Conservation (phyloP, 2,329 filamentous ascomycete genomes). For the Aureobasidium sp. region DNA sequence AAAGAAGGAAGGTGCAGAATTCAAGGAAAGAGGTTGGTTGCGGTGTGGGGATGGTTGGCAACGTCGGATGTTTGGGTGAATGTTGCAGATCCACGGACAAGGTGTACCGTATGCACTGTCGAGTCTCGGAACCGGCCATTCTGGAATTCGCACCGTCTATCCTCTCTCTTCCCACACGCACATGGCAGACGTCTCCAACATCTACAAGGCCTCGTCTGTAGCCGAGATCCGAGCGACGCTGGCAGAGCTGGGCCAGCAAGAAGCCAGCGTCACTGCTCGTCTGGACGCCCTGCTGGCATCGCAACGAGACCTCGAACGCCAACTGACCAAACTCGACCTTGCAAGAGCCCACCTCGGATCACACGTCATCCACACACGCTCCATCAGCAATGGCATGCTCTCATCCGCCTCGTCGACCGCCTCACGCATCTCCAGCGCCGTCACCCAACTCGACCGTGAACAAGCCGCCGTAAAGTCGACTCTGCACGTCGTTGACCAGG, state of each 20-base stretch:
- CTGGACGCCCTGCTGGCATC: constrained; percentile 72
- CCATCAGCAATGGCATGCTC: constrained; percentile 86
- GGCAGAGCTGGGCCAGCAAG: constrained; percentile 65
- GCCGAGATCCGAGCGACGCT: constrained; percentile 75
- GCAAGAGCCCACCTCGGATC: constrained; percentile 81
- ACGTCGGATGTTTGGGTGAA: constrained; percentile 8
- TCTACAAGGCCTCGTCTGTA: constrained; percentile 67
- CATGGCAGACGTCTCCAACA: neutral
- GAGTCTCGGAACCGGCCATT: constrained; percentile 8
- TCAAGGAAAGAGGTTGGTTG: neutral
- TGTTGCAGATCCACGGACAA: constrained; percentile 5
- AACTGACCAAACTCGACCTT: constrained; percentile 80
- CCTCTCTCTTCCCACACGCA: neutral
- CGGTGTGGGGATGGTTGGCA: neutral
- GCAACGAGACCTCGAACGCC: constrained; percentile 78
- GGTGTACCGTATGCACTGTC: neutral
- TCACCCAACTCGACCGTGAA: constrained; percentile 82
- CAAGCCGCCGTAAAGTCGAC: constrained; percentile 88
- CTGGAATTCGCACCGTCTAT: neutral
- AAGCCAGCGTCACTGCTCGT: constrained; percentile 64
- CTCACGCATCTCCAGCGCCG: constrained; percentile 74
- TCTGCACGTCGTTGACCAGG: constrained; percentile 86
- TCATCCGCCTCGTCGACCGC: constrained; percentile 79
- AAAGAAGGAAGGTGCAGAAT: too few species aligned
- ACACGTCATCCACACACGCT: constrained; percentile 74